Base-by-base conservation (phyloP, 495 filamentous ascomycete species). In the Hypoxylon fragiforme region DNA sequence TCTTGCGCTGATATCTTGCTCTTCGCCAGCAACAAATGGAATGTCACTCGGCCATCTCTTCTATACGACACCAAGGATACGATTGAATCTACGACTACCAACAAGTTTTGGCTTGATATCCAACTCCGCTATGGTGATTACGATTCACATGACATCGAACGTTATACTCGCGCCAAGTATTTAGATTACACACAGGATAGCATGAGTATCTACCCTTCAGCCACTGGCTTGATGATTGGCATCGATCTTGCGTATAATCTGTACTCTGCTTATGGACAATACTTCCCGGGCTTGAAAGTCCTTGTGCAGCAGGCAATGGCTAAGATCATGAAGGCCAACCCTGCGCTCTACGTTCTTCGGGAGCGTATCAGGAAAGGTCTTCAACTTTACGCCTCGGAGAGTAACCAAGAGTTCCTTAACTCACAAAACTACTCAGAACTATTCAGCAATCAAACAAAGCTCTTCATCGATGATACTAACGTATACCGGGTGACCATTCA, bases 241-340 rank as follows among this genome's bases (percentile, higher is more conserved):
- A 91, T 99, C 52, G 95, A 99, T 74, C 81, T 99, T 61, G 91
- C 95, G 0, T 99, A 99, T 76, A 99, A 99, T 69, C 77, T 99
- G 30, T 96, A 96, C 75, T 97, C 94, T 18, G 91, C 95, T 1
- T 97, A 96, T 65, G 95, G 95, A 28, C 91, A 96, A 74, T 99
- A 97, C 74, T 99, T 99, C 85, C 92, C 95, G 24, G 95, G 95
- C 56, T 69, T 99, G 54, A 99, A 99, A 79, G 86, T 89, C n/a
- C 77, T 99, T 53, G 77, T 97, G 18, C 95, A 97, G 70, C 91
- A 97, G 69, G 95, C 95, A 9, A 97, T 99, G 95, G 89, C 90
- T 22, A 99, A 99, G 86, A 84, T 99, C 67, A 97, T 99, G 95
- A 97, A 99, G 73, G 95, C 92, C 16, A 99, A 97, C 67, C 95